A percentile compares a stretch with the other conserved stretches of the same genome.
These are phyloP conservation scores for Chlorokybus atmophyticus DNA, from an alignment of 139 green algal species.

Conservation along the genomic window DNA sequence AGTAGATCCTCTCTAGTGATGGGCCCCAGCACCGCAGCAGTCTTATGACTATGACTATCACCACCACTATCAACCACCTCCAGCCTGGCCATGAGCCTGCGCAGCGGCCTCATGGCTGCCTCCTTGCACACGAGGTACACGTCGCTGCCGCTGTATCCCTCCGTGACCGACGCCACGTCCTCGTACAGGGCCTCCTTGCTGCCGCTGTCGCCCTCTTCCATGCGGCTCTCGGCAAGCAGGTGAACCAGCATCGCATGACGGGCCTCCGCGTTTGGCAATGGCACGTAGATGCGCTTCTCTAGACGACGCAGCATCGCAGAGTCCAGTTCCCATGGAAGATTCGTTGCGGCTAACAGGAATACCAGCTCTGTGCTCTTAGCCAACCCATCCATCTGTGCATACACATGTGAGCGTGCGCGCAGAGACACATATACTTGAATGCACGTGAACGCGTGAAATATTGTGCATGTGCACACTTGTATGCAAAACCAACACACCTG, in stretches of 20 bases:
- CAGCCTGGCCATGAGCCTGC: slow-evolving; percentile 19
- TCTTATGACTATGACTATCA: too few relatives aligned
- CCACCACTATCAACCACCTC: not conserved
- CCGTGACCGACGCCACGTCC: slow-evolving; percentile 22
- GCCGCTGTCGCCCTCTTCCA: too few relatives aligned
- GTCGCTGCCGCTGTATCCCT: slow-evolving; percentile 32
- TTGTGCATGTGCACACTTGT: slow-evolving; percentile 11
- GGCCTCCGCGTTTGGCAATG: slow-evolving; percentile 21
- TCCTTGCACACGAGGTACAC: slow-evolving; percentile 33
- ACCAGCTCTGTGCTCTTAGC: slow-evolving; percentile 24
- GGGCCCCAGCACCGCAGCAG: too few relatives aligned
- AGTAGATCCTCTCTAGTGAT: too few relatives aligned
- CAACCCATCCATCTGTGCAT: slow-evolving; percentile 38
- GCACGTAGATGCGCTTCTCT: slow-evolving; percentile 32
- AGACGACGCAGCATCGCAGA: slow-evolving; percentile 32
- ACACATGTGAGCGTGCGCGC: too few relatives aligned
- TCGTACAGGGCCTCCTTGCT: slow-evolving; percentile 6
- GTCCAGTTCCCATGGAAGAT: slow-evolving; percentile 40
- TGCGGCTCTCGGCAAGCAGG: slow-evolving; percentile 8
- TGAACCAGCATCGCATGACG: slow-evolving; percentile 14
- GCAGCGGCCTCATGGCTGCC: slow-evolving; percentile 32
- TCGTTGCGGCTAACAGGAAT: slow-evolving; percentile 36
- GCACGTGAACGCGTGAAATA: slow-evolving; percentile 6
- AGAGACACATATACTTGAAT: too few relatives aligned
- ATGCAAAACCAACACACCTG: too few relatives aligned